Evolutionary conservation across 768 basidiomycete genomes (phyloP).

Genomic region (Flagelloscypha sp.): DNA sequence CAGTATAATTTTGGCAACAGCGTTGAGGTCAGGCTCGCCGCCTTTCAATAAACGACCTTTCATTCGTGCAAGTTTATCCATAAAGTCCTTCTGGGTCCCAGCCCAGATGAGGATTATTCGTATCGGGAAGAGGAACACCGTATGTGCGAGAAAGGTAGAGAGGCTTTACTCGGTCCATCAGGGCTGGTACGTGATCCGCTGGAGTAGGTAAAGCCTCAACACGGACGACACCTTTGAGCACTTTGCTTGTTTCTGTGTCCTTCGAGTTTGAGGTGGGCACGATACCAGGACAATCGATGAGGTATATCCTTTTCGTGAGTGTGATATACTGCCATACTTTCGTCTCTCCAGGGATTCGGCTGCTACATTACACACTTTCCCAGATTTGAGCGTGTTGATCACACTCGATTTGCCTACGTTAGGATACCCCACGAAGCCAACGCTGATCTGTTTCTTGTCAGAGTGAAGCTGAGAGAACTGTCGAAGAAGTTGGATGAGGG

Average conservation of each 20-base stretch:
- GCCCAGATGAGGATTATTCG: slow-evolving; percentile 37
- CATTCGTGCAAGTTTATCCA: slow-evolving; percentile 81
- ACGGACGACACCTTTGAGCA: slow-evolving; percentile 93
- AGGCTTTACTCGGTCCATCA: slow-evolving; percentile 89
- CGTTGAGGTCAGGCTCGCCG: slow-evolving; percentile 88
- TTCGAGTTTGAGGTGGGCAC: slow-evolving; percentile 90
- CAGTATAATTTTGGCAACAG: slow-evolving; percentile 89
- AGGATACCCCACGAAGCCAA: slow-evolving; percentile 96
- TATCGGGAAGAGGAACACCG: slow-evolving; percentile 55
- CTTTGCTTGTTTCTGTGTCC: slow-evolving; percentile 84
- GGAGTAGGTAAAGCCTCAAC: slow-evolving; percentile 92
- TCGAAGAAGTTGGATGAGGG: slow-evolving; percentile 91
- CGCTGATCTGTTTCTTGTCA: slow-evolving; percentile 98
- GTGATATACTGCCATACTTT: slow-evolving; percentile 99
- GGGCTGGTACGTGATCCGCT: slow-evolving; percentile 81
- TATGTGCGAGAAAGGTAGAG: slow-evolving; percentile 87
- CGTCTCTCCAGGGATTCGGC: slow-evolving; percentile 97
- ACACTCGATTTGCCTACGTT: slow-evolving; percentile 97
- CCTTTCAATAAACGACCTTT: slow-evolving; percentile 88
- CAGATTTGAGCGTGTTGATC: slow-evolving; percentile 97
- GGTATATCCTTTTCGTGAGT: slow-evolving; percentile 89
- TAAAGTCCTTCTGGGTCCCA: slow-evolving; percentile 75
- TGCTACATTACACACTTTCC: slow-evolving; percentile 94
- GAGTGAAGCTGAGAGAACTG: slow-evolving; percentile 96
- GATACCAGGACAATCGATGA: slow-evolving; percentile 98